Evolutionary conservation across 139 green algal species (phyloP), one percentile per base, ranked within the genome.

Genomic region (Picocystis salinarum): DNA sequence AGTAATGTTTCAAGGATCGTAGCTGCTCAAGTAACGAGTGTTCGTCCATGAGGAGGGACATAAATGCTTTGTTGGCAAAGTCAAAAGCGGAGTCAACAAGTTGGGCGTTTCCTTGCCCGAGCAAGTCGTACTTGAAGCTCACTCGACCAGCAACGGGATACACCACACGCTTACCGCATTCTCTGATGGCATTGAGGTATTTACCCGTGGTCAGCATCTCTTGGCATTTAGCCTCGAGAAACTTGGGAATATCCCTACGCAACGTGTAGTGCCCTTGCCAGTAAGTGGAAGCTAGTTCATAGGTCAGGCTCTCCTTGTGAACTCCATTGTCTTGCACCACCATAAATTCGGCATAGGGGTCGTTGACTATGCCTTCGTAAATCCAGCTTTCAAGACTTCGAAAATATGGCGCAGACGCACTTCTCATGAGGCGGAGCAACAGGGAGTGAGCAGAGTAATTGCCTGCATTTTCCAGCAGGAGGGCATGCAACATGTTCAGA

Each of bases 311-410:
- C 20, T 61, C 49, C 7, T 33, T 42, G 3, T 3, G 30, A 13
- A 76, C n/a, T n/a, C n/a, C n/a, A n/a, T n/a, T 56, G n/a, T 31
- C 42, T 59, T 72, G 50, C 40, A 76, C 48, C 15, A 91, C 62
- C 67, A 94, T 84, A 22, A 94, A 94, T 55, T 94, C 83, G 11
- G 22, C 39, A 47, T 86, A 84, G 0, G 83, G 77, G 44, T 93
- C 83, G 26, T 85, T 66, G 40, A 91, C 46, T 24, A 68, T 39
- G 0, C 81, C 83, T 39, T 75, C 58, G 22, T 60, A 69, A 49
- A 94, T 48, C 83, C 83, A 94, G 4, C 54, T 50, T 46, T 80
- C 68, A 53, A 93, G 58, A 39, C 44, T 44, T 23, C 27, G 22
- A 33, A 85, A 80, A 61, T 91, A 93, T 13, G 82, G 81, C 46